Conservation (phyloP, 306 rosid genomes). For the Corylus heterophylla region DNA sequence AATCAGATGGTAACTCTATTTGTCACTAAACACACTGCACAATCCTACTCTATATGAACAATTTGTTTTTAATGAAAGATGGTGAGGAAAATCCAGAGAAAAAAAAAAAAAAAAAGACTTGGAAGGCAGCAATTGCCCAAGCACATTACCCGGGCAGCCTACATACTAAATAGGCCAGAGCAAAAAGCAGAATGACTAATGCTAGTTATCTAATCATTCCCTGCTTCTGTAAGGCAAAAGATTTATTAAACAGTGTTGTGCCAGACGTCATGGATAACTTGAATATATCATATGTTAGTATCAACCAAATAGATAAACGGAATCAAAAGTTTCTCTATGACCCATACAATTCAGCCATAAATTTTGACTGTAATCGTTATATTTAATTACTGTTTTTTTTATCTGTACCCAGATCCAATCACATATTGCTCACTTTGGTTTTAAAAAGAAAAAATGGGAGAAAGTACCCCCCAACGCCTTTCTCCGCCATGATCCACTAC, state of each 20-base stretch:
- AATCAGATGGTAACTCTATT: constrained; percentile 10
- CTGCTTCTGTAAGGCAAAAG: not conserved
- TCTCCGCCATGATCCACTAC: too few relatives aligned
- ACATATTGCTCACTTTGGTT: not conserved
- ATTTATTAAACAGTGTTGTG: not conserved
- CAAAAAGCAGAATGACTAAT: not conserved
- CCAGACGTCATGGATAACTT: not conserved
- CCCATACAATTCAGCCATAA: not conserved
- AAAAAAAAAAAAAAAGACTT: not conserved
- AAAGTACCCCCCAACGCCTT: not conserved
- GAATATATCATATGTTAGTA: not conserved
- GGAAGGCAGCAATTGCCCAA: not conserved
- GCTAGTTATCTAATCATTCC: not conserved
- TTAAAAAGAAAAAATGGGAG: not conserved
- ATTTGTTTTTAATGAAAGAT: not conserved
- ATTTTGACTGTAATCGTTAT: not conserved
- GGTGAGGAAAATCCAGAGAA: not conserved
- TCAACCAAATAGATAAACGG: not conserved
- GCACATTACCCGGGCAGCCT: not conserved
- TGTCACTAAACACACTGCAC: not conserved
- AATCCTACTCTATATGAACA: constrained; percentile 15
- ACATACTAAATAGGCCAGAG: not conserved
- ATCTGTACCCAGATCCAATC: not conserved
- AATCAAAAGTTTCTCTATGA: not conserved
- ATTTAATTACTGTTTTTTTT: not conserved